Evolutionary conservation across 1,139 yeast genomes (phyloP).

Genomic region (Taphrina wiesneri): DNA sequence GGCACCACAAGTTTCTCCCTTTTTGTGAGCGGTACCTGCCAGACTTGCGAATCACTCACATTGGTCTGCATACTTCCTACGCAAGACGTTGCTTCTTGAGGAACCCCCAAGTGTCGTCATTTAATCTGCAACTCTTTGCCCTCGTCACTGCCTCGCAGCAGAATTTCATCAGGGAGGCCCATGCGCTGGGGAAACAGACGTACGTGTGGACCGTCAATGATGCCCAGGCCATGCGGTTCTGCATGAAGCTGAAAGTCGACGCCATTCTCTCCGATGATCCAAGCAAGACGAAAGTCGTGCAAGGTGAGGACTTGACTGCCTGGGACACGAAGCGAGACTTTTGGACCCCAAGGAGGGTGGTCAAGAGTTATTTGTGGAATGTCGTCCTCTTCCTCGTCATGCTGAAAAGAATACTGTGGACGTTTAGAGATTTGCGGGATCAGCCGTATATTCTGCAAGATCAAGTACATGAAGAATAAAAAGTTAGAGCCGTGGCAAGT

Average conservation of each 20-base stretch:
- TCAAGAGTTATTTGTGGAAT: background rate
- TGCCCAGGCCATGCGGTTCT: slow-evolving; percentile 49
- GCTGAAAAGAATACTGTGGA: slow-evolving; percentile 5
- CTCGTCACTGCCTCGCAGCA: slow-evolving; percentile 52
- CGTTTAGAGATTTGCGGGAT: background rate
- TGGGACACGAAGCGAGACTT: slow-evolving; percentile 1
- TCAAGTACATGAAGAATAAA: background rate
- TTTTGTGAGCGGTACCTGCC: slow-evolving; percentile 49
- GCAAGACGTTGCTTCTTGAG: slow-evolving; percentile 36
- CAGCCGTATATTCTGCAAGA: background rate
- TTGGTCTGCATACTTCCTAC: slow-evolving; percentile 36
- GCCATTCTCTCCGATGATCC: slow-evolving; percentile 70
- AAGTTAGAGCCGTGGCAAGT: background rate
- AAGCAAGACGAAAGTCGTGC: slow-evolving; percentile 32
- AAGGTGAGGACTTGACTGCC: slow-evolving; percentile 1
- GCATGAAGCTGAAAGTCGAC: slow-evolving; percentile 53
- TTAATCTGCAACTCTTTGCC: slow-evolving; percentile 50
- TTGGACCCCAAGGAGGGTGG: background rate
- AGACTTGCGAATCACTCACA: slow-evolving; percentile 33
- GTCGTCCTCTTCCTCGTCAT: slow-evolving; percentile 6
- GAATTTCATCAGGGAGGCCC: slow-evolving; percentile 46
- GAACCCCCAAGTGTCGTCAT: slow-evolving; percentile 49
- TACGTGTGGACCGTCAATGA: slow-evolving; percentile 83
- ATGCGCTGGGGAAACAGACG: slow-evolving; percentile 54
- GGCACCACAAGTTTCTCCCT: slow-evolving; percentile 69